Conservation (phyloP, 306 rosid species). For the Rosa lucieae region DNA sequence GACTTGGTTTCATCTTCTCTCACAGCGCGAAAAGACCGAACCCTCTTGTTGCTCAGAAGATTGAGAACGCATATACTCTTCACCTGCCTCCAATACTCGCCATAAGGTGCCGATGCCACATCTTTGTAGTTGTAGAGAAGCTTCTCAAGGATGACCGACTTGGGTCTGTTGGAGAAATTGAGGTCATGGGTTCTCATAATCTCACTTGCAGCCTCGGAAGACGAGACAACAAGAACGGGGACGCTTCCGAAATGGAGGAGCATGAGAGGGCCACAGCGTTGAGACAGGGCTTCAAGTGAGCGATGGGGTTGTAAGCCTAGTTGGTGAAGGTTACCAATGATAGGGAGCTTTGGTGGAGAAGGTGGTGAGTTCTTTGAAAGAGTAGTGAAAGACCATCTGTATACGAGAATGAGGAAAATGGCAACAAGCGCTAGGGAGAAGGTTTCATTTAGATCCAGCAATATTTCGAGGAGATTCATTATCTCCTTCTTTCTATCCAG, state of each 20-base stretch:
- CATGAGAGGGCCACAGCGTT: constrained; percentile 47
- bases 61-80: constrained; percentile 30
- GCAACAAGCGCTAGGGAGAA: background rate
- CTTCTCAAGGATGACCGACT: constrained; percentile 10
- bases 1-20: constrained; percentile 34
- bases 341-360: constrained; percentile 51
- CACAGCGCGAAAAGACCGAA: constrained; percentile 27
- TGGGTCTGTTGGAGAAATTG: constrained; percentile 27
- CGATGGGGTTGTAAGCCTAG: constrained; percentile 40
- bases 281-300: constrained; percentile 34
- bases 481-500: background rate
- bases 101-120: constrained; percentile 32
- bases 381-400: constrained; percentile 24
- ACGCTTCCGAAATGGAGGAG: constrained; percentile 39
- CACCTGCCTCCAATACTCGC: constrained; percentile 49
- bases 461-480: background rate
- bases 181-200: constrained; percentile 47
- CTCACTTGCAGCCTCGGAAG: constrained; percentile 32
- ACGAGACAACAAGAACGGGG: constrained; percentile 44
- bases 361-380: constrained; percentile 31
- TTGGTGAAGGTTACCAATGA: constrained; percentile 53
- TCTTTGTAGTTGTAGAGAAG: constrained; percentile 38
- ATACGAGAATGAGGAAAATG: constrained; percentile 4
- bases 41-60: constrained; percentile 37
- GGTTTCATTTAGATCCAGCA: background rate